Evolutionary conservation across 2,329 filamentous ascomycete species (phyloP).

Genomic region (Sporothrix schenckii): DNA sequence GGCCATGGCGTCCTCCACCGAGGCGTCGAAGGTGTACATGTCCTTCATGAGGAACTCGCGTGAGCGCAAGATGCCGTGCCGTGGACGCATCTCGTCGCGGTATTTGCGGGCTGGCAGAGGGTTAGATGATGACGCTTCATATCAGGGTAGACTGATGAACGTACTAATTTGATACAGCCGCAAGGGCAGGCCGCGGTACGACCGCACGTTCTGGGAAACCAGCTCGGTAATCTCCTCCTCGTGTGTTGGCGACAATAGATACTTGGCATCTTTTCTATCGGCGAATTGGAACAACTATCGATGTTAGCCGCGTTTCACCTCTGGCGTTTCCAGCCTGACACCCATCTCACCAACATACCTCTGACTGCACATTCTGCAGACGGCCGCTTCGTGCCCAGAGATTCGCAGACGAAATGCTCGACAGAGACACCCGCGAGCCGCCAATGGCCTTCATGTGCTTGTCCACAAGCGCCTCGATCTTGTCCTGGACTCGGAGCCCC

Average conservation of each 20-base stretch:
- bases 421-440: slow-evolving; percentile 82
- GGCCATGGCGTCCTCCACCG: slow-evolving; percentile 65
- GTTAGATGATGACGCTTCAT: neutral
- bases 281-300: slow-evolving; percentile 73
- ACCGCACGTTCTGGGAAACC: slow-evolving; percentile 71
- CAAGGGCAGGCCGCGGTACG: slow-evolving; percentile 83
- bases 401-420: slow-evolving; percentile 80
- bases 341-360: slow-evolving; percentile 54
- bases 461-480: slow-evolving; percentile 82
- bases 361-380: slow-evolving; percentile 69
- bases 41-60: slow-evolving; percentile 98
- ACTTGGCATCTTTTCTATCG: slow-evolving; percentile 74
- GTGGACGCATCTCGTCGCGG: slow-evolving; percentile 84
- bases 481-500: slow-evolving; percentile 83
- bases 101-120: slow-evolving; percentile 77
- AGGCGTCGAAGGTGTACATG: slow-evolving; percentile 89
- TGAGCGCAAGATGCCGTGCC: slow-evolving; percentile 83
- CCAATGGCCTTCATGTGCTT: slow-evolving; percentile 81
- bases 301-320: slow-evolving; percentile 26
- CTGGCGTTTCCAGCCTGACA: slow-evolving; percentile 34
- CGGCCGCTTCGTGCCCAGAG: slow-evolving; percentile 86
- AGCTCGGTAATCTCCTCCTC: slow-evolving; percentile 93
- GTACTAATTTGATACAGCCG: slow-evolving; percentile 86
- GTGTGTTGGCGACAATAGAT: slow-evolving; percentile 87
- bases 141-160: slow-evolving; percentile 37